Base-by-base conservation (phyloP, 148 eudicot species). In the Vaccinium corymbosum region DNA sequence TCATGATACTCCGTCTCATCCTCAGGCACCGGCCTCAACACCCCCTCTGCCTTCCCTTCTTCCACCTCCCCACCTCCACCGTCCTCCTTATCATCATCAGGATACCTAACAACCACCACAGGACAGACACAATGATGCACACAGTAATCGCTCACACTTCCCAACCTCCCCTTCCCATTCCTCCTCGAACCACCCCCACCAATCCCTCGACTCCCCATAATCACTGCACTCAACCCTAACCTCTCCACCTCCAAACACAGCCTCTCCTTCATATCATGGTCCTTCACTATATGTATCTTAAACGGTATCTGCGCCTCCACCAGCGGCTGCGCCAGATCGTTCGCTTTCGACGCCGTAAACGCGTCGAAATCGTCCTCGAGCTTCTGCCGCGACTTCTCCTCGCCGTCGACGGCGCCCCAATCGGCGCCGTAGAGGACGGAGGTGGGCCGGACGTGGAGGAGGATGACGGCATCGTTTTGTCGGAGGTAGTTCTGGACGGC, bases 231-330 rank as follows among this genome's bases (percentile, higher is more conserved):
- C 75, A 90, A 78, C 85, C 94, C 94, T 25, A 92, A 62, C 89
- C 94, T 88, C 90, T 92, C 94, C 22, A 92, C 90, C 81, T 92
- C 94, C 89, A 92, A 82, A 57, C 94, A 92, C 77, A 92, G 73
- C 83, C 94, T 83, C 85, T 92, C 94, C 92, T 90, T 92, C 94
- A 92, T 90, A 32, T 92, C 94, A 52, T 92, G 94, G 64, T 92
- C 93, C 76, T 92, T 92, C 79, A 90, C 91, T 5, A 92, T 92
- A 57, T 86, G 93, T 32, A 92, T 91, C 88, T 89, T 90, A 73
- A 89, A 92, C 25, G 89, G 91, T 9, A 92, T 86, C 53, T 84
- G 79, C 16, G 88, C 91, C 49, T 90, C 93, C 55, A 88, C 86
- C 74, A 92, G 72, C 13, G 94, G 93, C 86, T 79, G 81, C 13